Evolutionary conservation across 331 rosid genomes (phyloP).

Genomic region (Prunus yedoensis): DNA sequence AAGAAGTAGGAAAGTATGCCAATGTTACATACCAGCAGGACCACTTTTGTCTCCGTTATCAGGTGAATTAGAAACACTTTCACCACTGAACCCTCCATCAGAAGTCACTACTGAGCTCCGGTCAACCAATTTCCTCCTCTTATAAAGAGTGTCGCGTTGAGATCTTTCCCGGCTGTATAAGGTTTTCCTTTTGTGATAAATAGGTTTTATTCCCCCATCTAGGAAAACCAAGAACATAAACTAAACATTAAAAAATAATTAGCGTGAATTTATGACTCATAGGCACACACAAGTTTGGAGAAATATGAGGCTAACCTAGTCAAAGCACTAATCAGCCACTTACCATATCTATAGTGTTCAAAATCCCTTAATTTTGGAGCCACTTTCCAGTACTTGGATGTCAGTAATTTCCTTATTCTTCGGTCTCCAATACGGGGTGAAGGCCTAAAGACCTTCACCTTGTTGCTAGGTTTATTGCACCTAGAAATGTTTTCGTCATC

Average conservation of each 20-base stretch:
- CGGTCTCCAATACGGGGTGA: conserved; percentile 47
- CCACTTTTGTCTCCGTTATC: conserved; percentile 42
- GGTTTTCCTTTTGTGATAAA: conserved; percentile 63
- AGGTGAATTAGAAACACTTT: conserved; percentile 70
- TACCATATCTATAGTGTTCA: conserved; percentile 68
- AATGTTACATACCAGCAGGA: conserved; percentile 43
- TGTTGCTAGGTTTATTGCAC: conserved; percentile 58
- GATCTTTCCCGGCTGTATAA: conserved; percentile 46
- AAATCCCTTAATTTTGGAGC: conserved; percentile 84
- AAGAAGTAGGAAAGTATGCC: conserved; percentile 19
- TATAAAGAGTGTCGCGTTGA: conserved; percentile 46
- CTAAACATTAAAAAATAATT: neutral
- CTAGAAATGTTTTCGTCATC: conserved; percentile 75
- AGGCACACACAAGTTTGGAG: neutral
- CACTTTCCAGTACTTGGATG: conserved; percentile 74
- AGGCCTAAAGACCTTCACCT: conserved; percentile 57
- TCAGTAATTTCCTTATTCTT: conserved; percentile 67
- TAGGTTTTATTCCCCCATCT: conserved; percentile 47
- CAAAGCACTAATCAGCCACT: conserved; percentile 22
- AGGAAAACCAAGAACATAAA: conserved; percentile 18
- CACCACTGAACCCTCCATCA: conserved; percentile 79
- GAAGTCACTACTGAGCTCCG: conserved; percentile 52
- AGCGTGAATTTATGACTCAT: conserved; percentile 1
- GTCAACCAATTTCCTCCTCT: conserved; percentile 66
- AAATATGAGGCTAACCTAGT: neutral